Conservation (phyloP, 805 yeast genomes). For the Starmerella floris region DNA sequence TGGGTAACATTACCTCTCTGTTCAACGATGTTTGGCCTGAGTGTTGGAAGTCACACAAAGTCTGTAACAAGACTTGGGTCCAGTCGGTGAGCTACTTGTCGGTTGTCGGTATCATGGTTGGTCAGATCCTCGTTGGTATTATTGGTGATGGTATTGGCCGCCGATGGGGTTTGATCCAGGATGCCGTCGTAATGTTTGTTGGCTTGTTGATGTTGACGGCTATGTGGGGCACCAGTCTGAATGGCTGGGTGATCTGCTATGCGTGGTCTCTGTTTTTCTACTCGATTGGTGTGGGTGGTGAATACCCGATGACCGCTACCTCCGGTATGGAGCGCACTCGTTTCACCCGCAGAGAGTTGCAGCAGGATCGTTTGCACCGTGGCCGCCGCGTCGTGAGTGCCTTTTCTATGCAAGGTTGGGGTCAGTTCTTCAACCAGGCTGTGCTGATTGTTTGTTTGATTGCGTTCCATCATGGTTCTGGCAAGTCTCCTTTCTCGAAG, state of each 20-base stretch:
- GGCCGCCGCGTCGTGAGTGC: slow-evolving; percentile 30
- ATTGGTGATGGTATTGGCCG: slow-evolving; percentile 48
- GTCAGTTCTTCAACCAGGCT: slow-evolving; percentile 26
- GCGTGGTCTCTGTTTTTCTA: slow-evolving; percentile 38
- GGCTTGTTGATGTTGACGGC: slow-evolving; percentile 50
- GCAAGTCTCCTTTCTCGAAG: slow-evolving; percentile 23
- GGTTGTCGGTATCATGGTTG: slow-evolving; percentile 41
- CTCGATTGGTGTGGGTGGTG: slow-evolving; percentile 48
- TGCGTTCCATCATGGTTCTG: slow-evolving; percentile 25
- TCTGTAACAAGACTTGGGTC: slow-evolving; percentile 28
- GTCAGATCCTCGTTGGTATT: slow-evolving; percentile 46
- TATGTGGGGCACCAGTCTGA: slow-evolving; percentile 41
- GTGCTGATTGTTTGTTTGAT: slow-evolving; percentile 22
- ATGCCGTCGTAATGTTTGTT: slow-evolving; percentile 43
- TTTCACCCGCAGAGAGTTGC: slow-evolving; percentile 21
- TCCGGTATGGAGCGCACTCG: slow-evolving; percentile 49
- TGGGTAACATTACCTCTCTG: slow-evolving; percentile 27
- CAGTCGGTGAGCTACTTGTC: slow-evolving; percentile 28
- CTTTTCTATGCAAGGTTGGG: slow-evolving; percentile 28
- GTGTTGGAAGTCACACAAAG: slow-evolving; percentile 26
- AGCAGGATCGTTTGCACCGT: slow-evolving; percentile 30
- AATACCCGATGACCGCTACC: slow-evolving; percentile 52
- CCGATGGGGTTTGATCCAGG: slow-evolving; percentile 46
- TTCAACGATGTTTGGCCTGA: slow-evolving; percentile 29
- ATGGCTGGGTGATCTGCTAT: slow-evolving; percentile 43